These are phyloP conservation scores for Neurospora terricola DNA, from an alignment of 495 filamentous ascomycete genomes.

Conservation along the genomic window DNA sequence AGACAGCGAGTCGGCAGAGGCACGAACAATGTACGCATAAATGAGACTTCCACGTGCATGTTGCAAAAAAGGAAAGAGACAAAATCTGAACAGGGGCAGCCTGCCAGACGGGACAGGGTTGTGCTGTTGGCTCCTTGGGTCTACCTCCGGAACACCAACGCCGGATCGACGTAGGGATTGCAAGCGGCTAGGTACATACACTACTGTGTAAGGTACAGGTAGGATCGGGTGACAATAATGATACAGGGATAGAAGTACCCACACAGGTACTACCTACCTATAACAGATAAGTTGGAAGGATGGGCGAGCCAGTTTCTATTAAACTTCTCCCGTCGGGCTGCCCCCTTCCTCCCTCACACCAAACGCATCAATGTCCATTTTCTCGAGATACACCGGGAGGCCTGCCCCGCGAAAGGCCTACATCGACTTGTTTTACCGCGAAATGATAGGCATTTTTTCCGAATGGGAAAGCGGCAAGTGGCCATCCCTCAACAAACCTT, in stretches of 20 bases:
- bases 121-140: not conserved
- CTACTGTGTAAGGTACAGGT: not conserved
- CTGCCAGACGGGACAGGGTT: not conserved
- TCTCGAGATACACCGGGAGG: not conserved
- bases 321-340: not conserved
- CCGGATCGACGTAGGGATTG: not conserved
- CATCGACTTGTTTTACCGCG: not conserved
- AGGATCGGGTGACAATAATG: not conserved
- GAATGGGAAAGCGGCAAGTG: not conserved
- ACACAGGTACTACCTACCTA: not conserved
- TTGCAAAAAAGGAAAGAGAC: no score
- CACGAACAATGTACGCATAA: no score
- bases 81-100: not conserved
- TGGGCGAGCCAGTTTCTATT: not conserved
- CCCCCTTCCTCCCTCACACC: not conserved
- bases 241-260: not conserved
- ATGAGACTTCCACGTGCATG: no score
- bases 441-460: not conserved
- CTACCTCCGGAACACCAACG: not conserved
- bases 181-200: not conserved
- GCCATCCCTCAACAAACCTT: not conserved
- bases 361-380: not conserved
- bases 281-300: not conserved
- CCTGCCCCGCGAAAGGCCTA: not conserved
- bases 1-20: no score